phyloP scores from a whole-genome alignment of 2,329 filamentous ascomycete species.

The Venturia nashicola region DNA sequence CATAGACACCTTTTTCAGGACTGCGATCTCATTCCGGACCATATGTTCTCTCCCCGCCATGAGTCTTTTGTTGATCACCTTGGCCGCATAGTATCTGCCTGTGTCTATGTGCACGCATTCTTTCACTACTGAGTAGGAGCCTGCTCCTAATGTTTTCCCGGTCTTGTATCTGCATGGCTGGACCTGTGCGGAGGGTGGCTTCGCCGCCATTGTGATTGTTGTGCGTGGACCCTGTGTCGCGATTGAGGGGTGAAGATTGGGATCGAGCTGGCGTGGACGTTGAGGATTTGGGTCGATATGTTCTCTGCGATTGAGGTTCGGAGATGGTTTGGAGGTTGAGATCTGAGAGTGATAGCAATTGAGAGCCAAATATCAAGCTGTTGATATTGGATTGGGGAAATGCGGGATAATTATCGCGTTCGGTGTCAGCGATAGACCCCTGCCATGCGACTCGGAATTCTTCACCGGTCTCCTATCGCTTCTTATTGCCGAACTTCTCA shows the following conservation, averaged over 20 bases:
- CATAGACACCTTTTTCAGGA: conserved; percentile 97
- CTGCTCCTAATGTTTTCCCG: conserved; percentile 90
- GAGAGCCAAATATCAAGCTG: background rate
- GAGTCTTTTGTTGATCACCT: conserved; percentile 97
- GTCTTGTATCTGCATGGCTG: conserved; percentile 60
- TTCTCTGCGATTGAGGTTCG: background rate
- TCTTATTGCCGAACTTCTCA: too few relatives aligned
- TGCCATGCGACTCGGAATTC: background rate
- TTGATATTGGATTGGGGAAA: background rate
- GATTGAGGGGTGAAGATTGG: background rate
- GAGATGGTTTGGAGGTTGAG: too few relatives aligned
- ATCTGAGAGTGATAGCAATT: background rate
- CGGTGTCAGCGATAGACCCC: background rate
- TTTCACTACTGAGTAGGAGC: conserved; percentile 96
- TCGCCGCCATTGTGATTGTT: background rate
- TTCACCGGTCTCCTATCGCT: too few relatives aligned
- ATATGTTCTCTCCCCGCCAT: conserved; percentile 98
- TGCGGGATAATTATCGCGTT: background rate
- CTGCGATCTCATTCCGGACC: conserved; percentile 97
- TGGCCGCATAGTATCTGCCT: conserved; percentile 93
- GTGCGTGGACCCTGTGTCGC: background rate
- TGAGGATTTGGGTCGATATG: background rate
- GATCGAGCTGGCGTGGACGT: background rate
- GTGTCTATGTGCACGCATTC: conserved; percentile 99
- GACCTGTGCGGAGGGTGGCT: background rate